These are phyloP conservation scores for Striga hermonthica DNA, from an alignment of 305 asterid genomes.

Conservation along the genomic window DNA sequence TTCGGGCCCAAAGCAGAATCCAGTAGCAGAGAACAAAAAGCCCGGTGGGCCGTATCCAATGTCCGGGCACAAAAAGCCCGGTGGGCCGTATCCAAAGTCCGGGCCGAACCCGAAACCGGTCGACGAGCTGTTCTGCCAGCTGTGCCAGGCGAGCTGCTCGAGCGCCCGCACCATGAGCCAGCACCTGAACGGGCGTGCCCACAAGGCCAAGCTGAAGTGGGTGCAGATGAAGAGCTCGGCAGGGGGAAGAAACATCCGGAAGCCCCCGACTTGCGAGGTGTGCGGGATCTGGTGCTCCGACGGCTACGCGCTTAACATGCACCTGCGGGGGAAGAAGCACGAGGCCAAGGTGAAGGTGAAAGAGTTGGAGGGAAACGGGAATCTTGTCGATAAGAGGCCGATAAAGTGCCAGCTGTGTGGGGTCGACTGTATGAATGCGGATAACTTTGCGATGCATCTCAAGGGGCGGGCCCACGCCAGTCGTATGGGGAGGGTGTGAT, in stretches of 20 bases:
- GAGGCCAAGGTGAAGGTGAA: conserved; percentile 38
- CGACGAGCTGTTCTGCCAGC: conserved; percentile 31
- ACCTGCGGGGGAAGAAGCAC: conserved; percentile 52
- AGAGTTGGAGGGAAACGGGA: conserved; percentile 22
- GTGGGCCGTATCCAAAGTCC: background rate
- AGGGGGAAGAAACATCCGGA: conserved; percentile 2
- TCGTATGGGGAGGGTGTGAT: too few species aligned
- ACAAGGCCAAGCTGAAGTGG: conserved; percentile 43
- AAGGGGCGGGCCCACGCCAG: conserved; percentile 25
- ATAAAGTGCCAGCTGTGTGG: conserved; percentile 42
- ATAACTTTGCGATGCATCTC: conserved; percentile 36
- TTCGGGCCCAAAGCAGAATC: conserved; percentile 34
- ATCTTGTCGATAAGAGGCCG: conserved; percentile 17
- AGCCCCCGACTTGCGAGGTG: conserved; percentile 35
- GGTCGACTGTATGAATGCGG: conserved; percentile 44
- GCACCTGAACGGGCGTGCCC: conserved; percentile 46
- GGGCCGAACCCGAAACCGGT: background rate
- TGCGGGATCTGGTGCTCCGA: conserved; percentile 50
- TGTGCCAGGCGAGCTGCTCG: conserved; percentile 44
- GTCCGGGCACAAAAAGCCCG: background rate
- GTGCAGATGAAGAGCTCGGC: conserved; percentile 5
- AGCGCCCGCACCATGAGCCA: conserved; percentile 31
- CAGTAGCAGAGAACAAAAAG: background rate
- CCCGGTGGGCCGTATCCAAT: too few species aligned
- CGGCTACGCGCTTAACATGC: conserved; percentile 28